A percentile compares a stretch with the other conserved stretches of the same genome.
phyloP scores from a whole-genome alignment of 2,329 filamentous ascomycete genomes.

The Biscogniauxia sp. region DNA sequence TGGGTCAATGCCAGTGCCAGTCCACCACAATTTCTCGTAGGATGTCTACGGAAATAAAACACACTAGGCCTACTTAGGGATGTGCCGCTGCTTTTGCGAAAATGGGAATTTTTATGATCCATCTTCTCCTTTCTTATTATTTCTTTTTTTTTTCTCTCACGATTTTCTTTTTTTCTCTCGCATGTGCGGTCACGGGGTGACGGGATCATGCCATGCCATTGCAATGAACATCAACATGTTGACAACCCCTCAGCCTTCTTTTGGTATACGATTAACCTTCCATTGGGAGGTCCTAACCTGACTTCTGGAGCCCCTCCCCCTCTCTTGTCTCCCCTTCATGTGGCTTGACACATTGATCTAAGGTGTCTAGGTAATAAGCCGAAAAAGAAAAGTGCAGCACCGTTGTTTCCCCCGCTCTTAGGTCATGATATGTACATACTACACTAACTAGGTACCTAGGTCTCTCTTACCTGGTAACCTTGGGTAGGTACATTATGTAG shows the following conservation, averaged over 20 bases:
- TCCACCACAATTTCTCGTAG: conserved; percentile 4
- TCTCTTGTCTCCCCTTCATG: not conserved
- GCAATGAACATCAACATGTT: not conserved
- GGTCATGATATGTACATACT: not conserved
- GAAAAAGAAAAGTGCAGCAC: not conserved
- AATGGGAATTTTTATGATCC: conserved; percentile 10
- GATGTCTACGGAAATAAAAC: not conserved
- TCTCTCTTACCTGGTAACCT: too few relatives aligned
- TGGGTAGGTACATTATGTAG: not conserved
- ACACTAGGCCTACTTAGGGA: conserved; percentile 5
- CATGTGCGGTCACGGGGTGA: conserved; percentile 7
- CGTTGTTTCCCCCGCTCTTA: not conserved
- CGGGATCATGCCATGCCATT: conserved; percentile 3
- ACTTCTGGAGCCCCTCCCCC: not conserved
- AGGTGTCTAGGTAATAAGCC: not conserved
- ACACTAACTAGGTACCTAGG: too few relatives aligned
- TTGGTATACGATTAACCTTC: not conserved
- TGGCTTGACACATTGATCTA: not conserved
- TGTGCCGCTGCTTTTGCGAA: conserved; percentile 14
- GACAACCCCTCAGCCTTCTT: not conserved
- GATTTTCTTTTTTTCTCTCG: conserved; percentile 26
- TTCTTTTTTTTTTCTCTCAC: conserved; percentile 17
- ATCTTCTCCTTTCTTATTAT: conserved; percentile 25
- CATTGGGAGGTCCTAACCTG: not conserved
- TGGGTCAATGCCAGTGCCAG: not conserved